These are phyloP conservation scores for Cutaneotrichosporon mucoides DNA, from an alignment of 1,284 basidiomycete species.

Conservation along the genomic window DNA sequence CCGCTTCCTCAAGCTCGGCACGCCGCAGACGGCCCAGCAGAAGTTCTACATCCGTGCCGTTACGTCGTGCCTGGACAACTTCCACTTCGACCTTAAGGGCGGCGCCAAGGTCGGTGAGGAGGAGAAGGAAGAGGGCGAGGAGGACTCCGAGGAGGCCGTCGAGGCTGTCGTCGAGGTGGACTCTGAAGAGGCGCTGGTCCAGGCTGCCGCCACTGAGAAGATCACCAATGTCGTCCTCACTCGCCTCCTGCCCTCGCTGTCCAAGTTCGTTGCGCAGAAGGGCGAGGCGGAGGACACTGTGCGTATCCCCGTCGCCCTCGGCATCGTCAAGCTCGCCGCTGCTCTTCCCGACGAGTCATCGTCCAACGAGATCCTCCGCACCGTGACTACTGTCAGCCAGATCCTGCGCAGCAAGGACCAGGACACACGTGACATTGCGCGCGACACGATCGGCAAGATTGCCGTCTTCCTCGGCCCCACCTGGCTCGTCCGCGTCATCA, in stretches of 20 bases:
- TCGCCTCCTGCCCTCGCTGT: slow-evolving; percentile 69
- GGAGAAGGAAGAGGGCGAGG: slow-evolving; percentile 33
- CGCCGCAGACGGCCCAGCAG: slow-evolving; percentile 68
- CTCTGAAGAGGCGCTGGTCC: slow-evolving; percentile 20
- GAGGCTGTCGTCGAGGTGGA: slow-evolving; percentile 36
- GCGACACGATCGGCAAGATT: slow-evolving; percentile 81
- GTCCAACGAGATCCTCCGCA: slow-evolving; percentile 68
- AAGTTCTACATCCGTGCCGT: slow-evolving; percentile 81
- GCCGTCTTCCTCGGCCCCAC: slow-evolving; percentile 67
- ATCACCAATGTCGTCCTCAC: slow-evolving; percentile 74
- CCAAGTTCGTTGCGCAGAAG: slow-evolving; percentile 73
- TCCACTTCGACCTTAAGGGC: slow-evolving; percentile 77
- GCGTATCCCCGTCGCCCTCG: slow-evolving; percentile 82
- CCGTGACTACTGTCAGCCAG: slow-evolving; percentile 81
- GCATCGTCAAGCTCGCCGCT: slow-evolving; percentile 78
- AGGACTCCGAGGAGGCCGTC: slow-evolving; percentile 17
- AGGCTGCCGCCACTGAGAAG: slow-evolving; percentile 27
- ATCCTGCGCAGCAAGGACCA: slow-evolving; percentile 88
- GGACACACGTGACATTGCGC: slow-evolving; percentile 83
- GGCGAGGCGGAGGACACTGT: slow-evolving; percentile 71
- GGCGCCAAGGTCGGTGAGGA: slow-evolving; percentile 30
- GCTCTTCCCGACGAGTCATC: slow-evolving; percentile 69
- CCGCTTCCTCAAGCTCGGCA: slow-evolving; percentile 72
- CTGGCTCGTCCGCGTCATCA: slow-evolving; percentile 69
- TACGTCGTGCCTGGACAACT: slow-evolving; percentile 82